These are phyloP conservation scores for Penicillium brasilianum DNA, from an alignment of 2,329 filamentous ascomycete genomes.

Conservation along the genomic window DNA sequence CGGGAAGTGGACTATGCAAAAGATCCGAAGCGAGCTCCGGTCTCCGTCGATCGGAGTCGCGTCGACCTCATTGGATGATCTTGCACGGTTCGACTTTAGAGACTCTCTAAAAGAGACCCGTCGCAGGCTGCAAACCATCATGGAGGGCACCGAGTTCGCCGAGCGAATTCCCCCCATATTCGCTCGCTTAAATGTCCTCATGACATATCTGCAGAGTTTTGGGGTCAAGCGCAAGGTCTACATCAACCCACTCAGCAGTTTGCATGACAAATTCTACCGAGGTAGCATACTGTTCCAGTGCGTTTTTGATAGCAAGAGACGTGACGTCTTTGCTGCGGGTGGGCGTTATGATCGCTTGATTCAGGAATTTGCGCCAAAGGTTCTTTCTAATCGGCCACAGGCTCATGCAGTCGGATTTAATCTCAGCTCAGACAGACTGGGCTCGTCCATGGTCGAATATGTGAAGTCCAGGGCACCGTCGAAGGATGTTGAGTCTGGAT, in stretches of 20 bases:
- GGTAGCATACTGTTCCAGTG: constrained; percentile 90
- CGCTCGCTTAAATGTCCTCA: constrained; percentile 78
- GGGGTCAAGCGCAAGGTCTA: constrained; percentile 79
- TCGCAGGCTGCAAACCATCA: constrained; percentile 62
- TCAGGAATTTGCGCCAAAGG: constrained; percentile 76
- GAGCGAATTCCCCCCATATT: constrained; percentile 63
- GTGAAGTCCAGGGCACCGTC: constrained; percentile 61
- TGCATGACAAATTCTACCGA: constrained; percentile 89
- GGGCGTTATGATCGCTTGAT: constrained; percentile 92
- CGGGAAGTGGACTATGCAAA: constrained; percentile 77
- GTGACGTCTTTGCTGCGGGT: constrained; percentile 87
- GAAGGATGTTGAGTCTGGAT: constrained; percentile 72
- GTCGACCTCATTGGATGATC: constrained; percentile 86
- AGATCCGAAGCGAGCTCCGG: constrained; percentile 79
- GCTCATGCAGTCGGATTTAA: constrained; percentile 91
- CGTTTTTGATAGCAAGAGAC: constrained; percentile 79
- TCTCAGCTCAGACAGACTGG: constrained; percentile 82
- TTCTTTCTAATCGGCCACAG: constrained; percentile 65
- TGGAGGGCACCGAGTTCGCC: constrained; percentile 59
- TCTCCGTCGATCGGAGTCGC: constrained; percentile 81
- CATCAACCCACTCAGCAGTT: constrained; percentile 80
- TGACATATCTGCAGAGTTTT: constrained; percentile 76
- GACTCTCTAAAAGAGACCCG: constrained; percentile 73
- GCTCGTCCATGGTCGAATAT: constrained; percentile 63
- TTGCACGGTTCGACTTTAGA: constrained; percentile 91